Percentiles rank a stretch among this genome's conserved stretches.
phyloP scores from a whole-genome alignment of 129 eudicot genomes.

The Chrysanthemum seticuspe region DNA sequence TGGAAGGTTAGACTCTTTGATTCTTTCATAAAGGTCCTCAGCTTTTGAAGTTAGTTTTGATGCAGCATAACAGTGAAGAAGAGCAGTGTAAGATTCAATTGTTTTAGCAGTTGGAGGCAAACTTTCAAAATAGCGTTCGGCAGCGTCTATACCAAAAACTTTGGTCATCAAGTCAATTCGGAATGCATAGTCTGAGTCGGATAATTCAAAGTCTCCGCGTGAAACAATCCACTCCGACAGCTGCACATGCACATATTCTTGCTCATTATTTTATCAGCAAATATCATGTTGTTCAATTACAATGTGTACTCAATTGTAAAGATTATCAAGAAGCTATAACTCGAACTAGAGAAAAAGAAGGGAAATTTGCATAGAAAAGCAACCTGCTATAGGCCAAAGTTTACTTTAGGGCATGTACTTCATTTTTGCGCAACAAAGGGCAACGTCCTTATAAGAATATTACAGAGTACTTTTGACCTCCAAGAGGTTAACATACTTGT shows the following conservation, averaged over 20 bases:
- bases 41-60: slow-evolving; percentile 72
- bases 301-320: no score
- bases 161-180: slow-evolving; percentile 82
- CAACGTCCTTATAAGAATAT: no score
- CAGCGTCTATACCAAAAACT: slow-evolving; percentile 91
- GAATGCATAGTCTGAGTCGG: slow-evolving; percentile 78
- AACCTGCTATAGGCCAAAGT: no score
- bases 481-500: no score
- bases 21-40: slow-evolving; percentile 62
- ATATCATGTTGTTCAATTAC: no score
- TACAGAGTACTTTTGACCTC: no score
- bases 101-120: slow-evolving; percentile 69
- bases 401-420: no score
- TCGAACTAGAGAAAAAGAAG: slow-evolving; percentile 33
- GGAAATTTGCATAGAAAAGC: no score
- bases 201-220: slow-evolving; percentile 54
- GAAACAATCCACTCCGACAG: slow-evolving; percentile 63
- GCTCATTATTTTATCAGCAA: no score
- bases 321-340: no score
- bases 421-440: no score
- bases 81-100: slow-evolving; percentile 91
- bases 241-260: no score
- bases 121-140: slow-evolving; percentile 87
- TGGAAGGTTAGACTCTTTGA: slow-evolving; percentile 52
- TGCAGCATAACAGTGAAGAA: slow-evolving; percentile 78